Conservation (phyloP, 2,329 filamentous ascomycete species). For the Arthrobotrys pseudoclavata region DNA sequence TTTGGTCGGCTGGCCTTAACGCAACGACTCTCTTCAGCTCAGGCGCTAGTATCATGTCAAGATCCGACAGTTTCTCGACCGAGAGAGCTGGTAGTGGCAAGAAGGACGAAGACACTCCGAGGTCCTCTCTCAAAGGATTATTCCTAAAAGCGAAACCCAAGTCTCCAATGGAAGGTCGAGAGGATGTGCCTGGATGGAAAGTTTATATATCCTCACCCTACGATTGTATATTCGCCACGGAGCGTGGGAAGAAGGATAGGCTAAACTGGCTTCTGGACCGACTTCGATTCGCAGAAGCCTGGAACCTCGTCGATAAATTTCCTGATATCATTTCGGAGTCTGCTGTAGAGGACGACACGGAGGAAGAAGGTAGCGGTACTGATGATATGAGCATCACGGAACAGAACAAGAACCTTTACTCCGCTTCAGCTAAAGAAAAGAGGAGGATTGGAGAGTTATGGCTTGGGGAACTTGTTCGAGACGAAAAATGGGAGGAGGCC, state of each 20-base stretch:
- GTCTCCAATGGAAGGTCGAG: conserved; percentile 63
- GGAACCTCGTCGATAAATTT: conserved; percentile 88
- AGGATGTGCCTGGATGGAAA: conserved; percentile 74
- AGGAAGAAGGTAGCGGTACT: conserved; percentile 76
- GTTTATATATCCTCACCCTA: conserved; percentile 97
- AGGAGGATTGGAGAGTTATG: conserved; percentile 90
- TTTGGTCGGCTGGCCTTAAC: conserved; percentile 93
- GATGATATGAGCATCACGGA: conserved; percentile 66
- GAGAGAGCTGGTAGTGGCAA: conserved; percentile 40
- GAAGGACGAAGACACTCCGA: conserved; percentile 45
- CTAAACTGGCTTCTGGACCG: conserved; percentile 86
- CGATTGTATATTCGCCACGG: conserved; percentile 92
- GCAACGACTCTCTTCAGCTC: conserved; percentile 89
- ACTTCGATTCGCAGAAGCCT: conserved; percentile 84
- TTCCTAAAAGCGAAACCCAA: conserved; percentile 63
- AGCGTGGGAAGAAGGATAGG: conserved; percentile 87
- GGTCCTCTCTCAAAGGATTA: conserved; percentile 53
- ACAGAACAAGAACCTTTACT: conserved; percentile 69
- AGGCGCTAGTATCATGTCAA: conserved; percentile 77
- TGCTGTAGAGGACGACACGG: conserved; percentile 66
- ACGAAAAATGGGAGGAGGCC: conserved; percentile 80
- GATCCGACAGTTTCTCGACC: conserved; percentile 55
- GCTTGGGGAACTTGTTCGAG: conserved; percentile 85
- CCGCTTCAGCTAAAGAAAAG: conserved; percentile 86
- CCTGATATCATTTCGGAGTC: conserved; percentile 76